Conservation (phyloP, 331 rosid species). For the Quercus lobata region DNA sequence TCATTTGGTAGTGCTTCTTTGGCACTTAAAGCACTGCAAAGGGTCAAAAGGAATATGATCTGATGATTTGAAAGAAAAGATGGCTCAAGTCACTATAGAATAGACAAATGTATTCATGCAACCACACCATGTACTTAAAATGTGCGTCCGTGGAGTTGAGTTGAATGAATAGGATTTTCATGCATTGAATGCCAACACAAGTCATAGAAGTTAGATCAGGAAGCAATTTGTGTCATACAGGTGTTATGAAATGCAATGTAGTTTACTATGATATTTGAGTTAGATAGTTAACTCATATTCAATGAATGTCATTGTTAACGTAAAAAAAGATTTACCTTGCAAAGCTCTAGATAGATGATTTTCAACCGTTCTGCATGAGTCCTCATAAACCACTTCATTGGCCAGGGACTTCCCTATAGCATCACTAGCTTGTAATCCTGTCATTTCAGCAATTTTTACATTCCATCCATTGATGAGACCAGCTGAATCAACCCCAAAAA, state of each 20-base stretch:
- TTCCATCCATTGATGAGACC: slow-evolving; percentile 88
- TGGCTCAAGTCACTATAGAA: background rate
- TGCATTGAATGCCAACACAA: background rate
- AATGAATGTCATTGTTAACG: background rate
- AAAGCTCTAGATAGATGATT: slow-evolving; percentile 45
- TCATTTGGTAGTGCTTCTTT: too few species aligned
- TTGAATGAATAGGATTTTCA: background rate
- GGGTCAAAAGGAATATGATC: background rate
- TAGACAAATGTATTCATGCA: background rate
- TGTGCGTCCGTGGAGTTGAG: background rate
- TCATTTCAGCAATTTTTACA: slow-evolving; percentile 62
- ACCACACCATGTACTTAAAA: background rate
- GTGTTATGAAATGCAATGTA: background rate
- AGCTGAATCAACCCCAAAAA: slow-evolving; percentile 66
- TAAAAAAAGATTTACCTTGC: slow-evolving; percentile 50
- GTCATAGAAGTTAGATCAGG: background rate
- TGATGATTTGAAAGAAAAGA: background rate
- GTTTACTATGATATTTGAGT: slow-evolving; percentile 3
- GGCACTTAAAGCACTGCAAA: background rate
- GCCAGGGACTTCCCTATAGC: slow-evolving; percentile 74
- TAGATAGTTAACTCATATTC: background rate
- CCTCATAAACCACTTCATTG: slow-evolving; percentile 53
- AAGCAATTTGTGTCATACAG: background rate
- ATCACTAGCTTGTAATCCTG: slow-evolving; percentile 42
- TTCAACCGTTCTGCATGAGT: slow-evolving; percentile 42